Evolutionary conservation across 805 yeast species (phyloP).

Genomic region (Candida morakotiae): DNA sequence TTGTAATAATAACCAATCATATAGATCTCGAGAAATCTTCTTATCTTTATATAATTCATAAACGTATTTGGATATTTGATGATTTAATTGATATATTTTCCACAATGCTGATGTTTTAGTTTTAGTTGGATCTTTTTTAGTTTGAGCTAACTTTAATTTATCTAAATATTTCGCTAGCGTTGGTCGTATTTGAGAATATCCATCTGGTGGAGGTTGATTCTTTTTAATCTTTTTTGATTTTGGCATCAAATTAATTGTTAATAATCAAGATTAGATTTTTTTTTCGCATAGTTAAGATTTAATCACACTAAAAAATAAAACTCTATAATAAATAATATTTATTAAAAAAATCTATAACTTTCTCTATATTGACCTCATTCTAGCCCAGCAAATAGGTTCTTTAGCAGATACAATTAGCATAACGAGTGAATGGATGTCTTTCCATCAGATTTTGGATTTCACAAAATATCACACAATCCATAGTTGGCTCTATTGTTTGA

Average conservation of each 20-base stretch:
- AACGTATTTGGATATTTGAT: slow-evolving; percentile 71
- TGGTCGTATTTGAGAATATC: slow-evolving; percentile 64
- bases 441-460: no score
- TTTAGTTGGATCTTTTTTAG: slow-evolving; percentile 29
- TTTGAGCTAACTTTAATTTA: slow-evolving; percentile 50
- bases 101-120: slow-evolving; percentile 59
- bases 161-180: slow-evolving; percentile 57
- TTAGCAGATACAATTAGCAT: no score
- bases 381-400: no score
- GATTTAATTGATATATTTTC: slow-evolving; percentile 68
- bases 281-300: no score
- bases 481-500: no score
- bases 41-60: slow-evolving; percentile 71
- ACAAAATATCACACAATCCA: no score
- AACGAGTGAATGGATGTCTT: no score
- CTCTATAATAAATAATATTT: no score
- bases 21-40: slow-evolving; percentile 61
- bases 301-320: no score
- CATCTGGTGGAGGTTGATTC: slow-evolving; percentile 63
- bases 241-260: slow-evolving; percentile 37
- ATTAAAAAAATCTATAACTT: no score
- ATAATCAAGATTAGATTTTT: no score
- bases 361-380: no score
- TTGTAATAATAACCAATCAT: slow-evolving; percentile 68
- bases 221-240: slow-evolving; percentile 36